A percentile compares a stretch with the other conserved stretches of the same genome.
These are phyloP conservation scores for Fistulifera solaris DNA, from an alignment of 108 stramenopile genomes.

Conservation along the genomic window DNA sequence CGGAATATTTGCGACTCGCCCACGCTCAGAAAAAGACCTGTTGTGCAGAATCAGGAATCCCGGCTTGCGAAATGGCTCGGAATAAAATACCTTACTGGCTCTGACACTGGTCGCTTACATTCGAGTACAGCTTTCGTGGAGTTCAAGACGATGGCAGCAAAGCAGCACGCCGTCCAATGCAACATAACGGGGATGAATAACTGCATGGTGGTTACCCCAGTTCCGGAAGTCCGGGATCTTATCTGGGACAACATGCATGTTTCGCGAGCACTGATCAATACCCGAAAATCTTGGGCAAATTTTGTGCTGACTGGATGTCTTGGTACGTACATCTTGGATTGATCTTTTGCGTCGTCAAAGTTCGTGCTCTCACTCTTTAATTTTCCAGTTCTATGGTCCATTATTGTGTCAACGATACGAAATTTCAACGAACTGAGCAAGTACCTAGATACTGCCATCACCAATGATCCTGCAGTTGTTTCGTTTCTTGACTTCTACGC, in stretches of 20 bases:
- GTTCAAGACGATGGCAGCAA: slow-evolving; percentile 43
- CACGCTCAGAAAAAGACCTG: slow-evolving; percentile 4
- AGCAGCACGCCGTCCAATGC: slow-evolving; percentile 41
- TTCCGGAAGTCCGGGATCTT: slow-evolving; percentile 50
- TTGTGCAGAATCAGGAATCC: neutral
- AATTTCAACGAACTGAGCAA: slow-evolving; percentile 6
- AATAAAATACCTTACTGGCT: neutral
- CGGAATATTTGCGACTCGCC: slow-evolving; percentile 9
- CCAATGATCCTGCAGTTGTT: slow-evolving; percentile 4
- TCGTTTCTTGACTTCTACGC: slow-evolving; percentile 21
- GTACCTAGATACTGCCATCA: neutral
- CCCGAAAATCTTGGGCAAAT: slow-evolving; percentile 22
- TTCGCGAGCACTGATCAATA: slow-evolving; percentile 22
- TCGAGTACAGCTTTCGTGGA: slow-evolving; percentile 43
- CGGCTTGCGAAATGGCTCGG: slow-evolving; percentile 5
- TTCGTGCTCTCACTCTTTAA: too few relatives aligned
- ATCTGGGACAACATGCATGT: slow-evolving; percentile 39
- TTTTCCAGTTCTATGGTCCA: slow-evolving; percentile 15
- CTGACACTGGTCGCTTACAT: slow-evolving; percentile 1
- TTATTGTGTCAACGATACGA: slow-evolving; percentile 17
- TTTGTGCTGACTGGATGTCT: slow-evolving; percentile 21
- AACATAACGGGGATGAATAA: slow-evolving; percentile 6
- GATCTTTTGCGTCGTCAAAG: too few relatives aligned
- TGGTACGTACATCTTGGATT: slow-evolving; percentile 3
- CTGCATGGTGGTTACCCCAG: slow-evolving; percentile 7